phyloP scores from a whole-genome alignment of 306 rosid species.

The Ceratonia siliqua region DNA sequence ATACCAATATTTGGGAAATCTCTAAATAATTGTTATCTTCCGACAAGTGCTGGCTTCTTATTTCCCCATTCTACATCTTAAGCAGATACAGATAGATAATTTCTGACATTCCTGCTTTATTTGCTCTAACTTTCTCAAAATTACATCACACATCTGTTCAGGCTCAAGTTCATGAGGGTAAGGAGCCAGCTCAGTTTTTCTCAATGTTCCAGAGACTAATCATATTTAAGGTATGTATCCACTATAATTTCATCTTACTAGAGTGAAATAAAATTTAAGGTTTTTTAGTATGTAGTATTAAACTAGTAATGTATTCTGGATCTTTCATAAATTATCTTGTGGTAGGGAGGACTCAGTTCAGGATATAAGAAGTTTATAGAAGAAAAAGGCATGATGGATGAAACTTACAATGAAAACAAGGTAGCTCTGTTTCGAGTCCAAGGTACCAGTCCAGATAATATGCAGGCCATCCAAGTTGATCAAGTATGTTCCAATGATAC shows the following conservation, averaged over 20 bases:
- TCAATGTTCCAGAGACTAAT: constrained; percentile 66
- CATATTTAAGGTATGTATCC: constrained; percentile 65
- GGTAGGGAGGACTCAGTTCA: constrained; percentile 79
- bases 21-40: background rate
- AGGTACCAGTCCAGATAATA: constrained; percentile 73
- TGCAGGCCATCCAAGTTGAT: constrained; percentile 93
- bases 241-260: constrained; percentile 23
- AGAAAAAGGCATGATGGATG: constrained; percentile 57
- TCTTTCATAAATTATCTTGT: constrained; percentile 17
- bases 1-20: constrained; percentile 17
- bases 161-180: constrained; percentile 77
- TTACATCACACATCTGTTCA: constrained; percentile 41
- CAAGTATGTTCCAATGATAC: constrained; percentile 53
- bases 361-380: constrained; percentile 65
- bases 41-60: constrained; percentile 7
- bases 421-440: constrained; percentile 82
- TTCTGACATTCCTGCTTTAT: constrained; percentile 16
- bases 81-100: background rate
- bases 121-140: constrained; percentile 23
- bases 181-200: constrained; percentile 88
- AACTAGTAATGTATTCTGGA: constrained; percentile 17
- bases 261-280: background rate
- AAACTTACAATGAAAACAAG: constrained; percentile 62
- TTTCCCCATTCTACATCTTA: constrained; percentile 25
- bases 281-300: constrained; percentile 15